These are phyloP conservation scores for Boletus sensibilis DNA, from an alignment of 768 basidiomycete genomes.

Conservation along the genomic window DNA sequence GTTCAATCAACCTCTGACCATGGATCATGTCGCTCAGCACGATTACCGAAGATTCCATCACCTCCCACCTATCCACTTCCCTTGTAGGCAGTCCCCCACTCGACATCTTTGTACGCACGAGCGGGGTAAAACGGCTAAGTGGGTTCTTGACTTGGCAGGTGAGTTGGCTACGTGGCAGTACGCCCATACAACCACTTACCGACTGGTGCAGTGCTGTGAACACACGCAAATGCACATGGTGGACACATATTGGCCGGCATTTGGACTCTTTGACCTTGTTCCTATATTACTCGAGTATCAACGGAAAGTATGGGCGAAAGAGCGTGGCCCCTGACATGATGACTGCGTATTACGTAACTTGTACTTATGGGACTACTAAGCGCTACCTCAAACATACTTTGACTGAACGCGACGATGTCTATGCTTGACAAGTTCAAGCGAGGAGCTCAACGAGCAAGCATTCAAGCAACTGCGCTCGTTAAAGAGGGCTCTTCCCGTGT, in stretches of 20 bases:
- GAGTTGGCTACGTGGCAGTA: constrained; percentile 22
- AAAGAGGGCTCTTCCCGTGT: constrained; percentile 66
- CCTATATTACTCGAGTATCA: constrained; percentile 90
- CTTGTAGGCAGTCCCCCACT: constrained; percentile 71
- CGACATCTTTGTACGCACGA: constrained; percentile 88
- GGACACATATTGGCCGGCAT: constrained; percentile 88
- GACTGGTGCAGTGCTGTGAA: constrained; percentile 60
- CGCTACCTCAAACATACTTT: background rate
- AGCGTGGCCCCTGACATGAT: background rate
- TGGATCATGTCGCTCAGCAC: constrained; percentile 27
- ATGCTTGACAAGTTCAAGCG: constrained; percentile 78
- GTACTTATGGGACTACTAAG: too few species aligned
- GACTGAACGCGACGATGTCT: constrained; percentile 38
- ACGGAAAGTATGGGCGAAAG: constrained; percentile 57
- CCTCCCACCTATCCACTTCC: constrained; percentile 64
- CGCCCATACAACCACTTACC: background rate
- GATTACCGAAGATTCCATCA: constrained; percentile 69
- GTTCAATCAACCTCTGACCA: background rate
- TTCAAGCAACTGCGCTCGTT: constrained; percentile 76
- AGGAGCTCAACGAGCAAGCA: constrained; percentile 78
- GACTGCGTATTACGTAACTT: constrained; percentile 20
- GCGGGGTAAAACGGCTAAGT: constrained; percentile 62
- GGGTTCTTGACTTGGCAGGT: constrained; percentile 98
- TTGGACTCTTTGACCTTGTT: constrained; percentile 81
- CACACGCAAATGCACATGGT: constrained; percentile 87